Evolutionary conservation across 306 rosid species (phyloP).

Genomic region (Trifolium dubium): DNA sequence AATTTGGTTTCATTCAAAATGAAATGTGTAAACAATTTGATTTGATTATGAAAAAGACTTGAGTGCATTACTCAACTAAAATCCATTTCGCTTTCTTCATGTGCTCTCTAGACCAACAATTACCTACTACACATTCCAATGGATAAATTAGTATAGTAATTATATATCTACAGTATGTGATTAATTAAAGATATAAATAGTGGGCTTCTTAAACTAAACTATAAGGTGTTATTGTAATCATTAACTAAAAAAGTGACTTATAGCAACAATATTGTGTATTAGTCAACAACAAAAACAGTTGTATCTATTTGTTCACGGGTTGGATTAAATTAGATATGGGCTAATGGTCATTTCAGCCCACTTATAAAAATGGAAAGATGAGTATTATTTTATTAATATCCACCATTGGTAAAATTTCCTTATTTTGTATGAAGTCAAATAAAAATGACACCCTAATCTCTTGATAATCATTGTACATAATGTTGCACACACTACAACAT

Average conservation of each 20-base stretch:
- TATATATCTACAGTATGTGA: background rate
- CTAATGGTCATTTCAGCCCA: background rate
- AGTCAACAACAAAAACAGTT: too few relatives aligned
- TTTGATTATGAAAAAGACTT: conserved; percentile 23
- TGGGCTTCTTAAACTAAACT: background rate
- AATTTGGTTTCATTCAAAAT: conserved; percentile 22
- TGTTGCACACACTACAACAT: too few relatives aligned
- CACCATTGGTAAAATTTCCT: background rate
- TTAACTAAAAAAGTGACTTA: background rate
- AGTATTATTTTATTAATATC: background rate
- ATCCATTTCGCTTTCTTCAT: conserved; percentile 11
- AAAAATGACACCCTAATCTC: background rate
- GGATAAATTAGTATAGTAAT: background rate
- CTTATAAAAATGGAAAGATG: background rate
- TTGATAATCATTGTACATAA: background rate
- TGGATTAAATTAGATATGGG: background rate
- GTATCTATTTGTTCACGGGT: conserved; percentile 7
- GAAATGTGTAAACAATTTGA: background rate
- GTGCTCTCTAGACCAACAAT: background rate
- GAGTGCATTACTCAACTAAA: background rate
- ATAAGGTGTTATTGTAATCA: background rate
- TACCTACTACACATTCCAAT: background rate
- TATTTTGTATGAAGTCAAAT: background rate
- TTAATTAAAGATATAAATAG: background rate
- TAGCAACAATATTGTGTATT: background rate